Percentiles rank a stretch among this genome's conserved stretches.
Evolutionary conservation across 192 early-diverging fungal species (phyloP).

Genomic region (Entophlyctis luteolus): DNA sequence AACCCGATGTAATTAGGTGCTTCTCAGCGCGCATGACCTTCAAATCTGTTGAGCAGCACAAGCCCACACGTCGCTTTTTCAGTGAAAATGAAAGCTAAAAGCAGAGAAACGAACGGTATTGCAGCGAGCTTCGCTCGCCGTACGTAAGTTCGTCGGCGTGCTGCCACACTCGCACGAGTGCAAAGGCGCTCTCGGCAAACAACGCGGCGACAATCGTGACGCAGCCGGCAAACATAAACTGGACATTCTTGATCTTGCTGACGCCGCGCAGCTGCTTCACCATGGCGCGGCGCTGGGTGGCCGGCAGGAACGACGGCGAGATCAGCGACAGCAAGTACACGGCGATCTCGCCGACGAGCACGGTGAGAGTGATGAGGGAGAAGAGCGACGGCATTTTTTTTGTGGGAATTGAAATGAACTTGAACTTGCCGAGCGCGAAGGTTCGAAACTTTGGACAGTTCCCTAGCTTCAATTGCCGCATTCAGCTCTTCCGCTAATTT

Average conservation of each 20-base stretch:
- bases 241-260: constrained; percentile 2
- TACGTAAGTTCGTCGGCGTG: background rate
- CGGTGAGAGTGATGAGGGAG: background rate
- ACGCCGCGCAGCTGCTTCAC: constrained; percentile 4
- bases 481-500: too few species aligned
- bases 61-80: too few species aligned
- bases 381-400: background rate
- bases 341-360: background rate
- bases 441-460: too few species aligned
- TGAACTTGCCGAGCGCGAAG: too few species aligned
- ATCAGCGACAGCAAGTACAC: constrained; percentile 6
- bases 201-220: background rate
- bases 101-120: constrained; percentile 1
- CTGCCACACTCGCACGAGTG: background rate
- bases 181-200: background rate
- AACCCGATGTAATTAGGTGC: constrained; percentile 3
- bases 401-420: background rate
- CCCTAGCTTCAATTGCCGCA: too few species aligned
- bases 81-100: too few species aligned
- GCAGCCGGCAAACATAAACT: background rate
- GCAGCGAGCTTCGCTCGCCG: background rate
- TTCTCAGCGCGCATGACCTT: constrained; percentile 7
- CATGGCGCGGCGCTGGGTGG: constrained; percentile 8
- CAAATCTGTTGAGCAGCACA: background rate
- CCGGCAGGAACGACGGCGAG: background rate